Evolutionary conservation across 2,329 filamentous ascomycete genomes (phyloP).

Genomic region (Monilinia vaccinii-corymbosi): DNA sequence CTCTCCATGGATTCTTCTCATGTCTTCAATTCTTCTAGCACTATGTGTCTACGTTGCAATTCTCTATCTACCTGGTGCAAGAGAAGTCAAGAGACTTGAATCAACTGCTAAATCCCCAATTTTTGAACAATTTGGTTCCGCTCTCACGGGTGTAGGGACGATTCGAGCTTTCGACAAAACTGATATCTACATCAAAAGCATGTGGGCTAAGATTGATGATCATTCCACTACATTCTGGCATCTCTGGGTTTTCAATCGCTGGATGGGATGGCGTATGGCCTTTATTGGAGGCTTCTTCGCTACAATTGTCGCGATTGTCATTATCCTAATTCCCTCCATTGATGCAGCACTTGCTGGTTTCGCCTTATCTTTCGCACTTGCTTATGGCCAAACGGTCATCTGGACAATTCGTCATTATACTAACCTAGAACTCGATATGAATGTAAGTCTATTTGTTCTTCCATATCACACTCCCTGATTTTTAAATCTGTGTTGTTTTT

Average conservation of each 20-base stretch:
- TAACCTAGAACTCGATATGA: slow-evolving; percentile 69
- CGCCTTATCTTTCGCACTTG: slow-evolving; percentile 62
- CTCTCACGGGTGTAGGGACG: slow-evolving; percentile 62
- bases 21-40: slow-evolving; percentile 49
- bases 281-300: slow-evolving; percentile 62
- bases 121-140: slow-evolving; percentile 70
- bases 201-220: slow-evolving; percentile 61
- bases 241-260: slow-evolving; percentile 64
- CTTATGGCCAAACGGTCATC: slow-evolving; percentile 55
- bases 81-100: slow-evolving; percentile 70
- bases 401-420: slow-evolving; percentile 61
- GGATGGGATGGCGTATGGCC: slow-evolving; percentile 66
- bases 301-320: slow-evolving; percentile 52
- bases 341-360: slow-evolving; percentile 67
- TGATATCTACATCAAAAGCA: slow-evolving; percentile 56
- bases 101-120: slow-evolving; percentile 70
- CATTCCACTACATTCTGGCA: slow-evolving; percentile 59
- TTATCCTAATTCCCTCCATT: slow-evolving; percentile 52
- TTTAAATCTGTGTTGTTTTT: no score
- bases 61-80: slow-evolving; percentile 58
- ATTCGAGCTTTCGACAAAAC: slow-evolving; percentile 68
- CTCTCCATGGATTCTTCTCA: slow-evolving; percentile 54
- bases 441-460: slow-evolving; percentile 35
- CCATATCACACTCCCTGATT: neutral
- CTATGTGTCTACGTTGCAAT: slow-evolving; percentile 50